Conservation (phyloP, 306 rosid species). For the Fragaria nilgerrensis region DNA sequence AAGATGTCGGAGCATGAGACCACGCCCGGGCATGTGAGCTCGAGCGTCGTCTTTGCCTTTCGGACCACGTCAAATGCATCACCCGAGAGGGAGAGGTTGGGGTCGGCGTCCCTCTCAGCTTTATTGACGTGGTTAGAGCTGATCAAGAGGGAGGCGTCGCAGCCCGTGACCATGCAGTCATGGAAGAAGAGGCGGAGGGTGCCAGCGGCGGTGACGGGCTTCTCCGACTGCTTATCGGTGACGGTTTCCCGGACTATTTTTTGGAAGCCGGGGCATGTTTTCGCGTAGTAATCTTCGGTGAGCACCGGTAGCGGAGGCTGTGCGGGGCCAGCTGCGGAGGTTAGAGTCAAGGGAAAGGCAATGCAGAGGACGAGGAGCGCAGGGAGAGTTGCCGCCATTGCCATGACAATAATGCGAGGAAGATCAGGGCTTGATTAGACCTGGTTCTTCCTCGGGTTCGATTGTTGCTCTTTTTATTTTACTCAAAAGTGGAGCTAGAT, state of each 20-base stretch:
- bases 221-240: constrained; percentile 21
- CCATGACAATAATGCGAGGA: constrained; percentile 7
- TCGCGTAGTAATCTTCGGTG: constrained; percentile 34
- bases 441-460: not conserved
- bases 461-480: not conserved
- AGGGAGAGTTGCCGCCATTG: not conserved
- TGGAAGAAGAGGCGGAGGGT: constrained; percentile 44
- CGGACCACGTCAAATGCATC: constrained; percentile 48
- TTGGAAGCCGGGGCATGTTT: constrained; percentile 42
- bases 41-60: constrained; percentile 37
- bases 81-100: constrained; percentile 42
- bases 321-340: not conserved
- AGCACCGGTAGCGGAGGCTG: not conserved
- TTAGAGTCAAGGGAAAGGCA: constrained; percentile 10
- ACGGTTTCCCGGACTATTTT: constrained; percentile 35
- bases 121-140: constrained; percentile 35
- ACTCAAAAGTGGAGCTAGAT: not conserved
- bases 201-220: constrained; percentile 47
- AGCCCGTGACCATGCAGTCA: constrained; percentile 49
- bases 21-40: constrained; percentile 53
- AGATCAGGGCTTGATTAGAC: not conserved
- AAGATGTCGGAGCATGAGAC: constrained; percentile 54
- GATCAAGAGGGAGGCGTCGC: constrained; percentile 46
- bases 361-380: constrained; percentile 8
- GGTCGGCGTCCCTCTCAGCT: constrained; percentile 44